Base-by-base conservation (phyloP, 2,329 filamentous ascomycete species). In the Plectosphaerella plurivora region DNA sequence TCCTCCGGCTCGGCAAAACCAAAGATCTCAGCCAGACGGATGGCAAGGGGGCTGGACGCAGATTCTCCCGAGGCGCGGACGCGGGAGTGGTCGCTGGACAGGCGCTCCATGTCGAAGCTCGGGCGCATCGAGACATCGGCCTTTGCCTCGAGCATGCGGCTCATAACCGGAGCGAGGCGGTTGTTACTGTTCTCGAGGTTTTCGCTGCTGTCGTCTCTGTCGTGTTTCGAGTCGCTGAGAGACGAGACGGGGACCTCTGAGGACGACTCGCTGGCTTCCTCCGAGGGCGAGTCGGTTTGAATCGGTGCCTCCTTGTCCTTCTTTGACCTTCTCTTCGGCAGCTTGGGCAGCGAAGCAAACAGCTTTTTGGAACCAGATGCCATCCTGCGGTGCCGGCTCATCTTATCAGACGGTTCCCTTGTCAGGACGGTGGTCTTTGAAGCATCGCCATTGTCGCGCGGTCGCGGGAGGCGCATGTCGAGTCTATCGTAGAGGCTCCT, bases 11-110 rank as follows among this genome's bases (percentile, higher is more conserved):
- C 76, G 25, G 91, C 84, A 59, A 97, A 94, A 48, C 87, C 81
- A 63, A 96, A 96, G 56, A 96, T 95, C 55, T 94, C 85, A 76
- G 86, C 91, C 37, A 96, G 70, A 53, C 86, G 82, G 53, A 78
- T 81, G 1, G 88, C 86, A 49, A 96, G 77, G 15, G 80, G 80
- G 5, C 80, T 82, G 6, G 81, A 73, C 2, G 74, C 71, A 4
- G 63, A 57, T 6, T 73, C 71, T 28, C 66, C 63, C 39, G 63
- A 64, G 3, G 60, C 33, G 45, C 52, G 67, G n/a, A 55, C 57
- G n/a, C 37, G 37, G 3, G 63, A 61, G 12, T 59, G 65, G 45
- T 76, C 71, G 48, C 68, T 73, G 45, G 70, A 77, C 55, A 65
- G 61, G 51, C 68, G 68, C 45, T 81, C 78, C 45, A 81, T 65